Base-by-base conservation (phyloP, 169 alveolate species). In the Cardiosporidium cionae region DNA sequence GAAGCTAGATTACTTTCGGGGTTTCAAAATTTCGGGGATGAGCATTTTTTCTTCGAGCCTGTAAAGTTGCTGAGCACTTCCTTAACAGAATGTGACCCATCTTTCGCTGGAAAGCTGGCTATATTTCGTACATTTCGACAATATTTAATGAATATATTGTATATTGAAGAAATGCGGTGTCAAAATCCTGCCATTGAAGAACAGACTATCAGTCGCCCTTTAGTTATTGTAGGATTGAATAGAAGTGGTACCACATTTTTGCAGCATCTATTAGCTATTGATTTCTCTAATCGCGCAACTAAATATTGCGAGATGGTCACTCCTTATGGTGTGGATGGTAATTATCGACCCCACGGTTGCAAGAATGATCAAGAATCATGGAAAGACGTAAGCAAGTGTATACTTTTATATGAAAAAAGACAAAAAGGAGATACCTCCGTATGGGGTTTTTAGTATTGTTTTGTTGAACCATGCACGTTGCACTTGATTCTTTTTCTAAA, bases 1-100 rank as follows among this genome's bases (percentile, higher is more conserved):
- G 88, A 83, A 28, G 88, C 88, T 7, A 64, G 70, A 36, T 33
- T 65, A 27, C 35, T 70, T 44, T 70, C 75, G 22, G 78, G 75
- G 0, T 63, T 77, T 28, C 65, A 77, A 7, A 28, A 66, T 7
- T 63, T 77, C 27, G 78, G 79, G 32, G 84, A n/a, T n/a, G 68
- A 63, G 16, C n/a, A 9, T 9, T 63, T 63, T 52, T 63, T 63
- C 68, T 16, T n/a, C 66, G 16, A 63, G 68, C 68, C 68, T 52
- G 22, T 63, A 16, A 9, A n/a, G 22, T 22, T n/a, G 64, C 25
- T 63, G 64, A 63, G 64, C n/a, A n/a, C 3, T 6, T 3, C 54
- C 7, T 6, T 6, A 28, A 9, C 3, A 28, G 72, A 3, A 3
- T 3, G 23, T 9, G 34, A 44, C 28, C 3, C 31, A 44, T 34